Conservation (phyloP, 2,329 filamentous ascomycete genomes). For the Orbilia brochopaga region DNA sequence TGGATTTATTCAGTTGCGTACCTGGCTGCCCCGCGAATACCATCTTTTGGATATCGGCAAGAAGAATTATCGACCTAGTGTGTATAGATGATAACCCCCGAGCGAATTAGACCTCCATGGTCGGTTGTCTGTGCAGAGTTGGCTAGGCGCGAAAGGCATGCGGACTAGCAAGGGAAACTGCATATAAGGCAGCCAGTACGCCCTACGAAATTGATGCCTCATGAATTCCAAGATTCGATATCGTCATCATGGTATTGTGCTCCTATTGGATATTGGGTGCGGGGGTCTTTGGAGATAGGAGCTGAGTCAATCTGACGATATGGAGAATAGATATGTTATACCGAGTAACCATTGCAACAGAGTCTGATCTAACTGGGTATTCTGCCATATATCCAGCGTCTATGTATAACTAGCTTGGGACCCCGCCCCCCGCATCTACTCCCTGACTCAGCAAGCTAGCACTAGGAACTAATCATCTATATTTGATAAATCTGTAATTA, state of each 20-base stretch:
- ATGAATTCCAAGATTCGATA: background rate
- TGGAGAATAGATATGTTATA: no score
- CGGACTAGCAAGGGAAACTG: background rate
- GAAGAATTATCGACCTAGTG: no score
- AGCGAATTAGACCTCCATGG: background rate
- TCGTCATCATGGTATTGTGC: background rate
- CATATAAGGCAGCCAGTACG: slow-evolving; percentile 19
- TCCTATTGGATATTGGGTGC: background rate
- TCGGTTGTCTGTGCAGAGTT: background rate
- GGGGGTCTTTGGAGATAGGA: background rate
- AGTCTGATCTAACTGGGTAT: no score
- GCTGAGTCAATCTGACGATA: no score
- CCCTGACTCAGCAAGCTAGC: no score
- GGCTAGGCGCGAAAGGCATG: background rate
- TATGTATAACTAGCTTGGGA: no score
- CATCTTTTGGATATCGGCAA: background rate
- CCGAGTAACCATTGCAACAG: no score
- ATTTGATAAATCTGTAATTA: no score
- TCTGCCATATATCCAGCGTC: no score
- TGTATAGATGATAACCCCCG: background rate
- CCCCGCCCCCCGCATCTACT: no score
- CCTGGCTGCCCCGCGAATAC: background rate
- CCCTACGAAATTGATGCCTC: background rate
- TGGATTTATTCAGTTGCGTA: background rate
- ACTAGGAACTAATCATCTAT: no score